Evolutionary conservation across 495 filamentous ascomycete species (phyloP).

Genomic region (Aspergillus steynii): DNA sequence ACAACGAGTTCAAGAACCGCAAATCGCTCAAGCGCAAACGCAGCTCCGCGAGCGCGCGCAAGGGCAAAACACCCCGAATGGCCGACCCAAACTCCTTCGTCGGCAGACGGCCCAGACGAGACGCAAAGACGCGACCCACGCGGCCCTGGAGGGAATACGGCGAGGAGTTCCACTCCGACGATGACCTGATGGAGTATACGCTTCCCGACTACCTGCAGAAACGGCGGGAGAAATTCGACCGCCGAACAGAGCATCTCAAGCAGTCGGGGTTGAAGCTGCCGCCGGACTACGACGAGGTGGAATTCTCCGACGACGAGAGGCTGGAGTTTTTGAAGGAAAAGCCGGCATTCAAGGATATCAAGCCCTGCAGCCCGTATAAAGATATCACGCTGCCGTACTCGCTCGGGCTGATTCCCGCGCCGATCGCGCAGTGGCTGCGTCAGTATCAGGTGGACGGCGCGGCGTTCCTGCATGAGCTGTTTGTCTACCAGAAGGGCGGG

Average conservation of each 20-base stretch:
- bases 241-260: slow-evolving; percentile 55
- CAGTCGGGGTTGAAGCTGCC: slow-evolving; percentile 74
- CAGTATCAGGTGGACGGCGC: slow-evolving; percentile 89
- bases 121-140: slow-evolving; percentile 18
- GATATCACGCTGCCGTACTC: slow-evolving; percentile 76
- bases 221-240: slow-evolving; percentile 53
- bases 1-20: slow-evolving; percentile 59
- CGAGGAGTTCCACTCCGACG: slow-evolving; percentile 48
- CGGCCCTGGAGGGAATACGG: slow-evolving; percentile 36
- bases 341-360: slow-evolving; percentile 64
- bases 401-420: slow-evolving; percentile 81
- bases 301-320: slow-evolving; percentile 84
- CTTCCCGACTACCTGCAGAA: slow-evolving; percentile 59
- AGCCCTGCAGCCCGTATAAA: slow-evolving; percentile 65
- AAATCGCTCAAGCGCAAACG: slow-evolving; percentile 57
- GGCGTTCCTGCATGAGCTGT: slow-evolving; percentile 82
- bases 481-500: slow-evolving; percentile 89
- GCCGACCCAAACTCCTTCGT: slow-evolving; percentile 28
- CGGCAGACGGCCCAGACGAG: slow-evolving; percentile 28
- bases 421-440: slow-evolving; percentile 89
- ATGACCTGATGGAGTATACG: slow-evolving; percentile 58
- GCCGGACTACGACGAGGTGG: slow-evolving; percentile 75
- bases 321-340: slow-evolving; percentile 63
- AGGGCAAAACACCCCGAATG: slow-evolving; percentile 40
- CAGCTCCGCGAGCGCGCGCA: slow-evolving; percentile 47